phyloP scores from a whole-genome alignment of 1,284 basidiomycete genomes.

The Sphaerobolus stellatus region DNA sequence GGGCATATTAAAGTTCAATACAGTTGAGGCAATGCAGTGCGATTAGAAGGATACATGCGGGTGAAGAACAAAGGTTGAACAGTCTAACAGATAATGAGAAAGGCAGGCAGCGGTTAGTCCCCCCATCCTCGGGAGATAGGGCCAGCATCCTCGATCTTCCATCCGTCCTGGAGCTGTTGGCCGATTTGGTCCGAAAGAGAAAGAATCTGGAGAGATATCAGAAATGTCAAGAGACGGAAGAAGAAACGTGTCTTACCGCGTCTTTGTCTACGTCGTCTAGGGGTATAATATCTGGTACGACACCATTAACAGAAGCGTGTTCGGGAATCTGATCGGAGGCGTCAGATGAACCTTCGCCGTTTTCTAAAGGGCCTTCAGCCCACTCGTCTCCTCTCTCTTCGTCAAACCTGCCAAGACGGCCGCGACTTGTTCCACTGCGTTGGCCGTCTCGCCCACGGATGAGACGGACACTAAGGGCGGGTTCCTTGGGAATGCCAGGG shows the following conservation, averaged over 20 bases:
- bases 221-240: not conserved
- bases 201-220: not conserved
- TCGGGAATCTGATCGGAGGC: not conserved
- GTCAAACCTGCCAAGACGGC: conserved; percentile 10
- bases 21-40: too few species aligned
- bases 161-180: conserved; percentile 9
- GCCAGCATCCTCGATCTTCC: conserved; percentile 12
- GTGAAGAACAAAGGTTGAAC: too few species aligned
- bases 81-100: too few species aligned
- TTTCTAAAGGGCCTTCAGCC: not conserved
- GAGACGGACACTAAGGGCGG: conserved; percentile 9
- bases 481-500: conserved; percentile 4
- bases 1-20: too few species aligned
- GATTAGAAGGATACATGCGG: too few species aligned
- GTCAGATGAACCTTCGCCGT: not conserved
- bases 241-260: conserved; percentile 1
- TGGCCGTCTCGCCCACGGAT: conserved; percentile 6
- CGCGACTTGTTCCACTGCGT: conserved; percentile 3
- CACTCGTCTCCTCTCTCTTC: conserved; percentile 10
- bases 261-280: conserved; percentile 3
- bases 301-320: not conserved
- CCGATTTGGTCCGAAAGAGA: conserved; percentile 3
- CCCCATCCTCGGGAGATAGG: conserved; percentile 12
- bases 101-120: conserved; percentile 4
- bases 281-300: conserved; percentile 1